Evolutionary conservation across 768 basidiomycete species (phyloP), one percentile per base, ranked within the genome.

Genomic region (Leccinellum albellum): DNA sequence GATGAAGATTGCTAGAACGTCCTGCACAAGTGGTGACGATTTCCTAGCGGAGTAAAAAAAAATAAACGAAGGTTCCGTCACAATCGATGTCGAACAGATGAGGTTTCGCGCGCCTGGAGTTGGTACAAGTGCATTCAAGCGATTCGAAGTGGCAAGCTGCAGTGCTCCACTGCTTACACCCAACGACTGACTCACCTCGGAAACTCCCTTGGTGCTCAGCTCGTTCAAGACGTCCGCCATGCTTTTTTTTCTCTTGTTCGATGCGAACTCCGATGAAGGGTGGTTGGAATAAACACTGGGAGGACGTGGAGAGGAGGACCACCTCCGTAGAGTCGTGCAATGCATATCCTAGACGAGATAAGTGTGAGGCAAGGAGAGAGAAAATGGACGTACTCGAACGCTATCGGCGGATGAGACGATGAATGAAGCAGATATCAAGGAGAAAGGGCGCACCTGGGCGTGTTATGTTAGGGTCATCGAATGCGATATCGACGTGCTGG

Each of bases 401-500:
- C 93, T 89, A 65, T 54, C 48, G 65, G 65, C 50, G 56, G 31
- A 51, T 55, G 48, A 51, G 60, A 13, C 29, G 49, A 21, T 37
- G 31, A 35, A 33, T 13, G 3, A 10, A n/a, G 48, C 23, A 15
- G 51, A 14, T n/a, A 48, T 15, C 33, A 8, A 21, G 50, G 29
- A 2, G n/a, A 58, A 20, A 29, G 20, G 15, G 76, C 85, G 64
- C 42, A 91, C 90, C 90, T 69, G 91, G 82, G 62, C 93, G 80
- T 8, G 92, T 92, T 67, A 96, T 95, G 66, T 95, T 96, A 15
- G 76, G 81, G 67, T 95, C 94, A 66, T 93, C 87, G 60, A 94
- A 88, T 46, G 78, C 77, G 45, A 95, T 76, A 60, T 85, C 78
- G 50, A 95, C 81, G 58, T 86, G 80, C 52, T 86, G 82, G 55